Percentiles rank a stretch among this genome's conserved stretches.
These are phyloP conservation scores for Corchorus olitorius DNA, from an alignment of 345 rosid genomes.

Conservation along the genomic window DNA sequence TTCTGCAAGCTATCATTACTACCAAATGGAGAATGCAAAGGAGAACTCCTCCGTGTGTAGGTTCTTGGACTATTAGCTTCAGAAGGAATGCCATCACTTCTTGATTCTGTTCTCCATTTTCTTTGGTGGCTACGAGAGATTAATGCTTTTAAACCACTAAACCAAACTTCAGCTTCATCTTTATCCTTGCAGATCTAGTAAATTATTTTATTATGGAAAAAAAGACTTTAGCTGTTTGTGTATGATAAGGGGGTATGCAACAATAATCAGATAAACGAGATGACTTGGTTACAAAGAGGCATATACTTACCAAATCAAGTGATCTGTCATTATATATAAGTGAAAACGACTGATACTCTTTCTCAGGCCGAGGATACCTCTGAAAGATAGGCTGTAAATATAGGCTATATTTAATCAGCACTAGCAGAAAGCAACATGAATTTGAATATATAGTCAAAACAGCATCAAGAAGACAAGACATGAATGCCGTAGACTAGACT, in stretches of 20 bases:
- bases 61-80: conserved; percentile 89
- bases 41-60: conserved; percentile 90
- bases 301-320: conserved; percentile 80
- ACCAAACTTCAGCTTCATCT: conserved; percentile 86
- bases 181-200: conserved; percentile 79
- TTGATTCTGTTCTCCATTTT: conserved; percentile 69
- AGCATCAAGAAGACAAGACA: background rate
- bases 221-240: background rate
- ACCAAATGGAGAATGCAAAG: conserved; percentile 79
- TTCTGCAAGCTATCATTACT: conserved; percentile 88
- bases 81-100: conserved; percentile 75
- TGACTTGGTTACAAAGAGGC: conserved; percentile 2
- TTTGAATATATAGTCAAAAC: conserved; percentile 15
- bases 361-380: conserved; percentile 97
- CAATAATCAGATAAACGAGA: conserved; percentile 25
- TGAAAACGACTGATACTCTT: conserved; percentile 98
- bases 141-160: conserved; percentile 80
- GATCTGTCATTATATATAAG: conserved; percentile 95
- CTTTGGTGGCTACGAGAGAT: conserved; percentile 61
- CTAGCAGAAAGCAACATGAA: conserved; percentile 7
- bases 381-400: conserved; percentile 88
- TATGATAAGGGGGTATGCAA: conserved; percentile 1
- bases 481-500: background rate
- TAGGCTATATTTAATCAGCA: conserved; percentile 31
- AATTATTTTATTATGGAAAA: conserved; percentile 15